Percentiles rank a stretch among this genome's conserved stretches.
phyloP scores from a whole-genome alignment of 495 filamentous ascomycete species.

The Podospora fimiseda region DNA sequence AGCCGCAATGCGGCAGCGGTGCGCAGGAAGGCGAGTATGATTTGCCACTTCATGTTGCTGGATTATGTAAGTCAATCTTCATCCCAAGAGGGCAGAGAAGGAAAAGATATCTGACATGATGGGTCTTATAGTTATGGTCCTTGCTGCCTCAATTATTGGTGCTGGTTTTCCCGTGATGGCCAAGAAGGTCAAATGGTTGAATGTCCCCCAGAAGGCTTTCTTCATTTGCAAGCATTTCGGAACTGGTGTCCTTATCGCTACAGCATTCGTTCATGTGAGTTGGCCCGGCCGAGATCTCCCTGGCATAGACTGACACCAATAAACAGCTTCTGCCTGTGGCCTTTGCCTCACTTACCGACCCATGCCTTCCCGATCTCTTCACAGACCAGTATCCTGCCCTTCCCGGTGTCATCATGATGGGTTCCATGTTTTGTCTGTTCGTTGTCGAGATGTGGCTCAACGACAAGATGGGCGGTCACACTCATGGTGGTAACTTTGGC shows the following conservation, averaged over 20 bases:
- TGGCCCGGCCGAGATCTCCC: too few species aligned
- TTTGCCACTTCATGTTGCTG: constrained; percentile 41
- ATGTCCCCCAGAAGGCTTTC: constrained; percentile 47
- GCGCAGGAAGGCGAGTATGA: constrained; percentile 41
- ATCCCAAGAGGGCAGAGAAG: neutral
- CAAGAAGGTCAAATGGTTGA: constrained; percentile 49
- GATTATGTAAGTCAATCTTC: constrained; percentile 42
- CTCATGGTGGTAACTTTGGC: constrained; percentile 39
- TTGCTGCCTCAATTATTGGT: constrained; percentile 36
- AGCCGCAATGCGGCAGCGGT: constrained; percentile 42
- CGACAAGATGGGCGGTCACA: constrained; percentile 36
- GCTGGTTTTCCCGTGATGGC: constrained; percentile 49
- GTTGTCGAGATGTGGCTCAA: constrained; percentile 50
- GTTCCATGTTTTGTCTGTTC: constrained; percentile 49
- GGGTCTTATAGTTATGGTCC: constrained; percentile 30
- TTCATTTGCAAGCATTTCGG: constrained; percentile 60
- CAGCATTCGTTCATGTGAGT: constrained; percentile 62
- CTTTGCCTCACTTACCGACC: constrained; percentile 49
- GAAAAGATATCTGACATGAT: constrained; percentile 9
- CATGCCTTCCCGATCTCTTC: constrained; percentile 53
- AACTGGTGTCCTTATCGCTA: constrained; percentile 63
- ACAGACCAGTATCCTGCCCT: constrained; percentile 51
- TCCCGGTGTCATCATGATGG: constrained; percentile 56
- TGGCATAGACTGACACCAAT: too few species aligned
- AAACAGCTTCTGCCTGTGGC: constrained; percentile 50